Evolutionary conservation across 306 rosid species (phyloP).

Genomic region (Sindora glabra): DNA sequence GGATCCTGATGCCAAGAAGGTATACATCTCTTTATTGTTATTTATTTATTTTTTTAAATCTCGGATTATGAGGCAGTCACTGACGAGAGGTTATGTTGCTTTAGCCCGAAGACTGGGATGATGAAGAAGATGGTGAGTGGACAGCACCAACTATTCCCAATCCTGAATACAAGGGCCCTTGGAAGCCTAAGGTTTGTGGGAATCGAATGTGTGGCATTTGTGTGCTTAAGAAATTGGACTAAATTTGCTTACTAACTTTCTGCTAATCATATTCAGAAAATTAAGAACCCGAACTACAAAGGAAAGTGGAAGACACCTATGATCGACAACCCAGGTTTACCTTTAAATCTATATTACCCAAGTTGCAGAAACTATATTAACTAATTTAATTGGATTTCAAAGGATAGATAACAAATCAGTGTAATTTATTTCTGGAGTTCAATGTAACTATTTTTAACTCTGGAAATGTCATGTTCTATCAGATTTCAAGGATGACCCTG

Average conservation of each 20-base stretch:
- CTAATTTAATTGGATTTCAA: too few relatives aligned
- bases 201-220: neutral
- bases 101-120: constrained; percentile 99
- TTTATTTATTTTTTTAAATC: neutral
- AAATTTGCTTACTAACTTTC: constrained; percentile 11
- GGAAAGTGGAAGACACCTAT: constrained; percentile 98
- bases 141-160: constrained; percentile 90
- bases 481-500: constrained; percentile 93
- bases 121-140: constrained; percentile 99
- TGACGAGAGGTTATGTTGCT: constrained; percentile 17
- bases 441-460: neutral
- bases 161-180: constrained; percentile 97
- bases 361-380: too few relatives aligned
- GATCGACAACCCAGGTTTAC: constrained; percentile 91
- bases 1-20: constrained; percentile 94
- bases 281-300: constrained; percentile 85
- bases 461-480: constrained; percentile 14
- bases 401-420: too few relatives aligned
- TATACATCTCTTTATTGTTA: constrained; percentile 11
- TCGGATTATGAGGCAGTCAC: neutral
- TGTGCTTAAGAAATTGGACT: neutral
- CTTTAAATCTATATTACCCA: neutral
- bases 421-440: too few relatives aligned
- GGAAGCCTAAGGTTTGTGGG: constrained; percentile 81
- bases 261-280: constrained; percentile 43